Base-by-base conservation (phyloP, 2,329 filamentous ascomycete genomes). In the Didymella exigua region DNA sequence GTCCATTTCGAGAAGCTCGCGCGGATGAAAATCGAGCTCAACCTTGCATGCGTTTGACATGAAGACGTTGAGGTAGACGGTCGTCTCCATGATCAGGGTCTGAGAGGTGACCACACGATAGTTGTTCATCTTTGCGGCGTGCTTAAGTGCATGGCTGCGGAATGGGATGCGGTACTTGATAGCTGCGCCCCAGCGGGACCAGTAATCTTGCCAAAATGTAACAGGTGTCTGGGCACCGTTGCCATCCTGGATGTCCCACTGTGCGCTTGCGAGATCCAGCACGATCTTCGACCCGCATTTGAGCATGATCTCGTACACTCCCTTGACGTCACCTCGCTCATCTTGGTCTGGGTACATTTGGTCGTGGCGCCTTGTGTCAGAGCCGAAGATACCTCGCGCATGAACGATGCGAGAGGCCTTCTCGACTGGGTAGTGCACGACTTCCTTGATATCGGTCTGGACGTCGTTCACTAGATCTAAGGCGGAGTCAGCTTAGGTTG, bases 271-370 rank as follows among this genome's bases (percentile, higher is more conserved):
- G 14, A 62, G 55, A 16, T 64, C 60, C 6, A 64, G 60, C 4
- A 42, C 52, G 10, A 64, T 50, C 18, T 49, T 48, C 13, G 56
- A 36, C 19, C 60, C 59, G 26, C 49, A 31, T 31, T 54, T 62
- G 9, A 62, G 58, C 6, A 48, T 62, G 18, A 62, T 62, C 11
- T 49, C 37, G 42, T 62, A 64, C 9, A 64, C 48, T 27, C 52
- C 55, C 30, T 58, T 57, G 21, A 45, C 40, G 27, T 54, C 30
- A 40, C 59, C 58, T 1, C 24, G 36, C 21, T 30, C 37, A 18
- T 60, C 51, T 4, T 24, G 14, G 16, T 64, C 57, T 11, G 49
- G 49, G 29, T 64, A 58, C 18, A 52, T 29, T 23, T 42, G 31
- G 11, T 59, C 54, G 30, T 57, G 48, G 14, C 56, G 57, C 24